A percentile compares a stretch with the other conserved stretches of the same genome.
Evolutionary conservation across 768 basidiomycete genomes (phyloP).

Genomic region (Boletus vinaceobasis): DNA sequence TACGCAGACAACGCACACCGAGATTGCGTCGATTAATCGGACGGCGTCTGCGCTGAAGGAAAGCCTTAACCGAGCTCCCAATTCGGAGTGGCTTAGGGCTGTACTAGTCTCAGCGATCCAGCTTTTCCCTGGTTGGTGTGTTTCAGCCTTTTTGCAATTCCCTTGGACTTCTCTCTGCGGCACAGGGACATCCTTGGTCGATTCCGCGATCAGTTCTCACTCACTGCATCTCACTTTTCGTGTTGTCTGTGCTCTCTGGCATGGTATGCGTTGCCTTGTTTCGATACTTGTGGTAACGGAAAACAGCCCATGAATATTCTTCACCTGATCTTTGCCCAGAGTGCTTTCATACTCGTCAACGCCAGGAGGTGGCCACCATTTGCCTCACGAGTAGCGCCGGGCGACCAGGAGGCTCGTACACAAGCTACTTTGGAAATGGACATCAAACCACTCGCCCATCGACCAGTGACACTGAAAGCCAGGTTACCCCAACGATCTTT

Average conservation of each 20-base stretch:
- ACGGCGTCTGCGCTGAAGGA: slow-evolving; percentile 35
- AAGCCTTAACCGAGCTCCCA: slow-evolving; percentile 21
- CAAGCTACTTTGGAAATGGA: not conserved
- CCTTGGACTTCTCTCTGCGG: not conserved
- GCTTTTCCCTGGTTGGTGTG: slow-evolving; percentile 24
- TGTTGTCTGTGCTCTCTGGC: slow-evolving; percentile 28
- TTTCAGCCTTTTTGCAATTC: not conserved
- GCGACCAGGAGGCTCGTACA: not conserved
- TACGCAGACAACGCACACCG: slow-evolving; percentile 37
- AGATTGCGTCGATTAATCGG: slow-evolving; percentile 46
- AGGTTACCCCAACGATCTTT: slow-evolving; percentile 6
- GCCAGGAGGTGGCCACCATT: slow-evolving; percentile 18
- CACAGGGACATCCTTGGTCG: slow-evolving; percentile 10
- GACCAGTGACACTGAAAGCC: not conserved
- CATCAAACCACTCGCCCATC: slow-evolving; percentile 4
- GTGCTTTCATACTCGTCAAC: slow-evolving; percentile 34
- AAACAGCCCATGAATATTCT: not conserved
- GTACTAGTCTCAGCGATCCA: slow-evolving; percentile 10
- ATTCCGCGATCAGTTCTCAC: slow-evolving; percentile 23
- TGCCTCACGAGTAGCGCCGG: not conserved
- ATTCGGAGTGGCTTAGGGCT: slow-evolving; percentile 23
- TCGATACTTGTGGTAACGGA: slow-evolving; percentile 43
- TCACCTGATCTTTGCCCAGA: slow-evolving; percentile 27
- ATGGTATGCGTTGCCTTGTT: slow-evolving; percentile 29
- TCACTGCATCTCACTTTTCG: slow-evolving; percentile 25